A percentile compares a stretch with the other conserved stretches of the same genome.
Conservation (phyloP, 257 asterid genomes). For the Gentiana macrophylla region DNA sequence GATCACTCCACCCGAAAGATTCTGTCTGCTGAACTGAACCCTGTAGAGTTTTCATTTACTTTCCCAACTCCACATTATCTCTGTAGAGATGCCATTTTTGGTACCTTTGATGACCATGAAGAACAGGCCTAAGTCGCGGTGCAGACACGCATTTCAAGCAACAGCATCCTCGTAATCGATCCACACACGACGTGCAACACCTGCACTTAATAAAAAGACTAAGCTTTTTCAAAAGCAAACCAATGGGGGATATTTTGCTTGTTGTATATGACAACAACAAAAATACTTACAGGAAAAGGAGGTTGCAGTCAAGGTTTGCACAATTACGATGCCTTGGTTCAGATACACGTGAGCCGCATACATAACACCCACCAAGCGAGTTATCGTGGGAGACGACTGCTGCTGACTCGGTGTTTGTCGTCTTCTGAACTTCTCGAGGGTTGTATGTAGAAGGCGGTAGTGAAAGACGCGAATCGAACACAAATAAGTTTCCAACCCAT, state of each 20-base stretch:
- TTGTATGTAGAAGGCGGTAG: constrained; percentile 69
- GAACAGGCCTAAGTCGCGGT: constrained; percentile 66
- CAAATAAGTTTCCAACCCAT: constrained; percentile 90
- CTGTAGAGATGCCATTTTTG: constrained; percentile 79
- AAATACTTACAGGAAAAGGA: constrained; percentile 78
- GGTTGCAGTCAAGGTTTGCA: constrained; percentile 93
- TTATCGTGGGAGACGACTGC: constrained; percentile 15
- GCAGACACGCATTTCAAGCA: constrained; percentile 57
- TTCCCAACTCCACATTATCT: constrained; percentile 34
- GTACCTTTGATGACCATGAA: constrained; percentile 64
- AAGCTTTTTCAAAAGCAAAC: too few relatives aligned
- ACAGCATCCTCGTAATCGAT: constrained; percentile 71
- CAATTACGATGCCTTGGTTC: constrained; percentile 89
- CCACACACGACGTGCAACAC: constrained; percentile 55
- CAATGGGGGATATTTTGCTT: too few relatives aligned
- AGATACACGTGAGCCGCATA: constrained; percentile 52
- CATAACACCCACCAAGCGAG: constrained; percentile 65
- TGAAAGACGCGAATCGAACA: constrained; percentile 84
- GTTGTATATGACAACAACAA: too few relatives aligned
- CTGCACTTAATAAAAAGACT: constrained; percentile 24
- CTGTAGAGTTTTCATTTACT: constrained; percentile 12
- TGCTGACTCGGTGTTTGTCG: constrained; percentile 12
- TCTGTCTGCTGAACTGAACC: too few relatives aligned
- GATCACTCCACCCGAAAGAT: too few relatives aligned
- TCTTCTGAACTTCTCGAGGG: constrained; percentile 16